phyloP scores from a whole-genome alignment of 352 stramenopile genomes.

The Halophytophthora batemanensis region DNA sequence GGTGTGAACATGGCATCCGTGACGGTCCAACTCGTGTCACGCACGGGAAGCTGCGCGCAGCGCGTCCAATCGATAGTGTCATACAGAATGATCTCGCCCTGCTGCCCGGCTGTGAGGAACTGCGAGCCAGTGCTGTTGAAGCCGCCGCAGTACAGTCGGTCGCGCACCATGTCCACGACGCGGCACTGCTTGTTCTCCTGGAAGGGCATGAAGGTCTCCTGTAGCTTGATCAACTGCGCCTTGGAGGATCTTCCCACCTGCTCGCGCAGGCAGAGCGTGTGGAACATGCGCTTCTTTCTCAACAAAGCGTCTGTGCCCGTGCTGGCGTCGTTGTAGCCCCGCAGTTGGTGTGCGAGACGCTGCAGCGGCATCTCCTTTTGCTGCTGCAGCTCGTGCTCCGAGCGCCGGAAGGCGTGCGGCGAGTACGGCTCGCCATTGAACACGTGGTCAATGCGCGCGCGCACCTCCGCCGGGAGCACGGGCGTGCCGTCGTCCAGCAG shows the following conservation, averaged over 20 bases:
- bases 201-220: conserved; percentile 82
- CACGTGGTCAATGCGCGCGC: conserved; percentile 54
- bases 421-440: conserved; percentile 62
- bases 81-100: conserved; percentile 67
- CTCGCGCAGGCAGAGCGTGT: conserved; percentile 64
- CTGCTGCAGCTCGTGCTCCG: conserved; percentile 55
- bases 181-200: conserved; percentile 75
- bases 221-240: conserved; percentile 60
- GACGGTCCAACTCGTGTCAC: conserved; percentile 77
- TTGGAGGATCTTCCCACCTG: conserved; percentile 60
- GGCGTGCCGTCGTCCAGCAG: conserved; percentile 27
- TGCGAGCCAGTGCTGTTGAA: conserved; percentile 69
- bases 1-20: conserved; percentile 84
- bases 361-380: conserved; percentile 39
- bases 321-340: conserved; percentile 39
- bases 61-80: conserved; percentile 70
- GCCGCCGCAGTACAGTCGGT: conserved; percentile 76
- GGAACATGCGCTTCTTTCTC: conserved; percentile 45
- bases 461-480: conserved; percentile 48
- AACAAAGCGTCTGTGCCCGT: background rate
- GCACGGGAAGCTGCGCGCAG: conserved; percentile 45
- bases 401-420: conserved; percentile 60
- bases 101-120: conserved; percentile 73
- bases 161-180: conserved; percentile 62
- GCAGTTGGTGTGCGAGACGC: conserved; percentile 69